Percentiles rank a stretch among this genome's conserved stretches.
phyloP scores from a whole-genome alignment of 2,329 filamentous ascomycete genomes.

The Conoideocrella luteorostrata region DNA sequence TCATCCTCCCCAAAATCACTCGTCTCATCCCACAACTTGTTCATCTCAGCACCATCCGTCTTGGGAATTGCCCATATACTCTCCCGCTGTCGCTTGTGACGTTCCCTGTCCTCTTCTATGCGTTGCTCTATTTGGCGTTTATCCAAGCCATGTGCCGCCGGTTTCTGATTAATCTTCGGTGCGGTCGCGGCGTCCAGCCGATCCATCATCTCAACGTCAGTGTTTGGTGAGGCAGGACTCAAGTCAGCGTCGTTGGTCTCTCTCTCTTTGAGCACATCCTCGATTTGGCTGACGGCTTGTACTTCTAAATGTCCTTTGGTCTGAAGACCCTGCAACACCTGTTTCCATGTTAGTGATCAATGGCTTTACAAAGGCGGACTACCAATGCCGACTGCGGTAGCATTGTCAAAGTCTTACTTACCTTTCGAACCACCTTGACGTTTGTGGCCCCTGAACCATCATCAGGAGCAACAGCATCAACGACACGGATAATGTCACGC shows the following conservation, averaged over 20 bases:
- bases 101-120: conserved; percentile 92
- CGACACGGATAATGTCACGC: conserved; percentile 82
- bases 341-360: too few species aligned
- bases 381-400: too few species aligned
- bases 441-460: conserved; percentile 87
- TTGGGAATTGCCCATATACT: conserved; percentile 84
- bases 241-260: conserved; percentile 58
- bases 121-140: conserved; percentile 90
- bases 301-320: conserved; percentile 65
- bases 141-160: conserved; percentile 48
- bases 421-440: conserved; percentile 83
- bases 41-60: conserved; percentile 60
- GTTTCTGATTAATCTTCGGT: conserved; percentile 27
- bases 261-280: conserved; percentile 74
- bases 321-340: conserved; percentile 65
- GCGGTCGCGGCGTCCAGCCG: conserved; percentile 35
- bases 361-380: too few species aligned
- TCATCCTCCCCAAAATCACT: conserved; percentile 88
- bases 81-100: conserved; percentile 87
- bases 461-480: conserved; percentile 84
- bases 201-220: conserved; percentile 34
- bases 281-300: conserved; percentile 71
- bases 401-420: conserved; percentile 33
- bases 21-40: conserved; percentile 78
- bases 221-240: conserved; percentile 44